Conservation (phyloP, 2,329 filamentous ascomycete species). For the Epichloe coenophiala region DNA sequence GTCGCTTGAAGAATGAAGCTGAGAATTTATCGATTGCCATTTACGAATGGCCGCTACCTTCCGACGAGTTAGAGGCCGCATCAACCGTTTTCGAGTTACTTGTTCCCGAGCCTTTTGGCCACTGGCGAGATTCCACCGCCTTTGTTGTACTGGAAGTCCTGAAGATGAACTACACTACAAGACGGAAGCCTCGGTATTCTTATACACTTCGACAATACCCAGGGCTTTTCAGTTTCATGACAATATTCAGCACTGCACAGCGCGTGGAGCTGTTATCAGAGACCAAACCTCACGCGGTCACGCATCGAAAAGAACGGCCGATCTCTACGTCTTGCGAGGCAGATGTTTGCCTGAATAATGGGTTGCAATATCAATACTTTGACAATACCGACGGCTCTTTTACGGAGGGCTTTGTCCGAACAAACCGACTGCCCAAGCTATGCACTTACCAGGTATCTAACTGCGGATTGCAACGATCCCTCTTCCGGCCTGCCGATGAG, state of each 20-base stretch:
- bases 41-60: conserved; percentile 44
- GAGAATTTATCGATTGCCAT: conserved; percentile 27
- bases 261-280: conserved; percentile 11
- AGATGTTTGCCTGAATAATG: conserved; percentile 13
- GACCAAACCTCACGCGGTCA: conserved; percentile 8
- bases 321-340: conserved; percentile 1
- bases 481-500: background rate
- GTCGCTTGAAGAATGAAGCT: conserved; percentile 18
- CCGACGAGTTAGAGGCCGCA: conserved; percentile 19
- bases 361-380: conserved; percentile 10
- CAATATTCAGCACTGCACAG: rapidly evolving
- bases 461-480: conserved; percentile 8
- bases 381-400: conserved; percentile 3
- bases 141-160: conserved; percentile 29
- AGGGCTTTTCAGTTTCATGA: conserved; percentile 1
- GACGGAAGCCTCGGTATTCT: background rate
- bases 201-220: conserved; percentile 7
- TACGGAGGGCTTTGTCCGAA: background rate
- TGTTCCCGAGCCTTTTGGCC: conserved; percentile 24
- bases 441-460: conserved; percentile 10
- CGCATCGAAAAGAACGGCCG: conserved; percentile 2
- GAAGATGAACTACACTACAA: background rate
- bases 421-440: background rate
- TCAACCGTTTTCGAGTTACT: conserved; percentile 40
- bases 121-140: conserved; percentile 35